These are phyloP conservation scores for Ilyonectria destructans DNA, from an alignment of 2,329 filamentous ascomycete genomes.

Conservation along the genomic window DNA sequence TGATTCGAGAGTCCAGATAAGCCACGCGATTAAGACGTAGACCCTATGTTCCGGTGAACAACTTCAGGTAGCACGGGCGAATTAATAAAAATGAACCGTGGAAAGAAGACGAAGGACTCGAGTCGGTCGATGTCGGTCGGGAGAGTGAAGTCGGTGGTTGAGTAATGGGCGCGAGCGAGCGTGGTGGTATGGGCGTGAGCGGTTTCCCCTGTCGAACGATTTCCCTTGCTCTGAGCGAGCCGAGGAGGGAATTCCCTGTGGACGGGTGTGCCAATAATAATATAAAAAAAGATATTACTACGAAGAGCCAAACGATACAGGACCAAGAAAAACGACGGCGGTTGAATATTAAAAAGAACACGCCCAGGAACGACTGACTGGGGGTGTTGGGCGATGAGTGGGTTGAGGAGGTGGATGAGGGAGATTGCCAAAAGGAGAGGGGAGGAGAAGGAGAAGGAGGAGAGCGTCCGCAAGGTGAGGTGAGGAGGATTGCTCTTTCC, in stretches of 20 bases:
- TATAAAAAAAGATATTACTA: slow-evolving; percentile 20
- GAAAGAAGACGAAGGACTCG: slow-evolving; percentile 6
- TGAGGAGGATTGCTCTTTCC: slow-evolving; percentile 26
- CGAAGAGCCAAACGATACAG: slow-evolving; percentile 30
- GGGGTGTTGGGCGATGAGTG: slow-evolving; percentile 8
- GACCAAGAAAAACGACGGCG: slow-evolving; percentile 29
- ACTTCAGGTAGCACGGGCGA: background rate
- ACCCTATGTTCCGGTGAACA: slow-evolving; percentile 11
- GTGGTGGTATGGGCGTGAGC: background rate
- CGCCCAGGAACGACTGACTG: slow-evolving; percentile 41
- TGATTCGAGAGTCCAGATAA: slow-evolving; percentile 12
- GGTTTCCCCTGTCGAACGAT: slow-evolving; percentile 10
- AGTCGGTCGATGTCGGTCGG: slow-evolving; percentile 6
- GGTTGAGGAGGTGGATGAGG: slow-evolving; percentile 16
- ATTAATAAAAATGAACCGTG: slow-evolving; percentile 4
- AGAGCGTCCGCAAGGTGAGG: slow-evolving; percentile 11
- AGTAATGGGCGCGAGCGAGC: slow-evolving; percentile 12
- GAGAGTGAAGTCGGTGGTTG: slow-evolving; percentile 12
- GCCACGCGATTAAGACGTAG: slow-evolving; percentile 14
- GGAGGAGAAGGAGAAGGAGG: background rate
- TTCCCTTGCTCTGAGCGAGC: slow-evolving; percentile 10
- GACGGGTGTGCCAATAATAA: background rate
- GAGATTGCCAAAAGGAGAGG: slow-evolving; percentile 20
- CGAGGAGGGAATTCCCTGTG: slow-evolving; percentile 8
- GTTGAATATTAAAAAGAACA: slow-evolving; percentile 42